Percentiles rank a stretch among this genome's conserved stretches.
Evolutionary conservation across 805 yeast genomes (phyloP).

Genomic region (Yamadazyma insecticola): DNA sequence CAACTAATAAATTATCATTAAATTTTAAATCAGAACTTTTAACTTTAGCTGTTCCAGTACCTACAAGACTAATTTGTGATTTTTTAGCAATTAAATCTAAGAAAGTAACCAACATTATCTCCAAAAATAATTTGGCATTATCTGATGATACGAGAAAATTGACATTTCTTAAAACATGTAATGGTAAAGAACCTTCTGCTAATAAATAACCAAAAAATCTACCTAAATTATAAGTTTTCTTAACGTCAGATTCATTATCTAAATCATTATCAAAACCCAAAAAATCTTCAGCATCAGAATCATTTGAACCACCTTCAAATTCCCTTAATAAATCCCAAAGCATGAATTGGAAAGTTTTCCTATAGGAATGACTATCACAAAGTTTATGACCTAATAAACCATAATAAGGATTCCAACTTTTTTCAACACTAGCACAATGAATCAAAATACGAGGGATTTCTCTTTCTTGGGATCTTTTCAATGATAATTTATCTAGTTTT

Average conservation of each 20-base stretch:
- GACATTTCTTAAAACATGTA: constrained; percentile 68
- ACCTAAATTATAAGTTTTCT: constrained; percentile 67
- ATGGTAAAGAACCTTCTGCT: constrained; percentile 66
- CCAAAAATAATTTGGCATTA: constrained; percentile 66
- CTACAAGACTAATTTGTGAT: constrained; percentile 47
- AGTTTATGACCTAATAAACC: constrained; percentile 72
- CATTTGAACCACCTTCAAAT: constrained; percentile 48
- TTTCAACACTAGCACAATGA: constrained; percentile 84
- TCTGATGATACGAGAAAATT: constrained; percentile 66
- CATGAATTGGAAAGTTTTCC: constrained; percentile 82
- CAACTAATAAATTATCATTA: constrained; percentile 47
- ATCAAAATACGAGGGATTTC: constrained; percentile 83
- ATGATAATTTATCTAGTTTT: constrained; percentile 70
- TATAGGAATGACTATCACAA: constrained; percentile 67
- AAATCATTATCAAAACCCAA: constrained; percentile 32
- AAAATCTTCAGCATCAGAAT: constrained; percentile 38
- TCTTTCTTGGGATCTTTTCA: constrained; percentile 74
- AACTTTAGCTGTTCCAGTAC: constrained; percentile 34
- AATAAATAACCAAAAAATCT: constrained; percentile 74
- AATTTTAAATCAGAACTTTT: constrained; percentile 33
- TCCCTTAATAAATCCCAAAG: constrained; percentile 84
- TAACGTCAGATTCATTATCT: constrained; percentile 54
- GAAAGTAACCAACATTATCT: constrained; percentile 65
- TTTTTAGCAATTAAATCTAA: constrained; percentile 61
- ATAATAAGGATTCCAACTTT: constrained; percentile 85